A percentile compares a stretch with the other conserved stretches of the same genome.
These are phyloP conservation scores for Flaveria robusta DNA, from an alignment of 129 eudicot species.

Conservation along the genomic window DNA sequence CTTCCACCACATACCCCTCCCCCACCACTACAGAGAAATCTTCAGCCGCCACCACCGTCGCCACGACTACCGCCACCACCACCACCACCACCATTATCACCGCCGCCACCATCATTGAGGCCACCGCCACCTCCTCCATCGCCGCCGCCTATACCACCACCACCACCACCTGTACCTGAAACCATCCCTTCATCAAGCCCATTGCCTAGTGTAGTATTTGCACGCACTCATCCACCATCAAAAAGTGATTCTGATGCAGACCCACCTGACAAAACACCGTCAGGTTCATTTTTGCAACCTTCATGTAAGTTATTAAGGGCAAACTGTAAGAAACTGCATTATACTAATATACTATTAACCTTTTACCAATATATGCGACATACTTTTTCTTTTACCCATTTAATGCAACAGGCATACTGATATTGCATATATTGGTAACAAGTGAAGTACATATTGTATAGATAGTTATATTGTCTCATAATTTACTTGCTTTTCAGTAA, in stretches of 20 bases:
- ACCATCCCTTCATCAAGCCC: constrained; percentile 67
- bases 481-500: neutral
- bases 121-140: constrained; percentile 35
- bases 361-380: neutral
- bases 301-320: constrained; percentile 58
- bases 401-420: neutral
- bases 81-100: constrained; percentile 29
- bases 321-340: neutral
- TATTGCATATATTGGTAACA: neutral
- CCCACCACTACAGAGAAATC: constrained; percentile 31
- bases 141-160: constrained; percentile 26
- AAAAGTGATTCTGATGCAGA: constrained; percentile 49
- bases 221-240: constrained; percentile 62
- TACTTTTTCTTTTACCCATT: neutral
- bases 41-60: neutral
- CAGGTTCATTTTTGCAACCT: constrained; percentile 59
- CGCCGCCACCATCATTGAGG: constrained; percentile 34
- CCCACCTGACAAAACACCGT: constrained; percentile 58
- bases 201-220: constrained; percentile 63
- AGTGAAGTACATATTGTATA: neutral
- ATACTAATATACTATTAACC: neutral
- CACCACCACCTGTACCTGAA: constrained; percentile 47
- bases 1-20: constrained; percentile 13
- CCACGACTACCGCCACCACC: neutral
- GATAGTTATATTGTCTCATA: neutral